Base-by-base conservation (phyloP, 2,329 filamentous ascomycete species). In the Alternaria dauci region DNA sequence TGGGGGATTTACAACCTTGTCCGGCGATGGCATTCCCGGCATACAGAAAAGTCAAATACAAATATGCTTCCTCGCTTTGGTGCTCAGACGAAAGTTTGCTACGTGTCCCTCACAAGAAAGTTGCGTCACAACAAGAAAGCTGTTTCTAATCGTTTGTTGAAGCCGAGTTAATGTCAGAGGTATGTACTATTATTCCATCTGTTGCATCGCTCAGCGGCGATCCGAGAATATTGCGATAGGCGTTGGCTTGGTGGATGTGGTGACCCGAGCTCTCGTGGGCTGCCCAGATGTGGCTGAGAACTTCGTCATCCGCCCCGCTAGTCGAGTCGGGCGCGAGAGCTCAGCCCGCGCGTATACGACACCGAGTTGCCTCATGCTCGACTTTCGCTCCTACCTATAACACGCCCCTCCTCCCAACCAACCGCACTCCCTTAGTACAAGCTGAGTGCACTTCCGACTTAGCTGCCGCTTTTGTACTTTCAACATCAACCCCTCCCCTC, bases 281-380 rank as follows among this genome's bases (percentile, higher is more conserved):
- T 30, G 32, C 32, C 32, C 32, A 36, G 32, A 3, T 51, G 66
- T 66, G 65, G 66, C 66, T 61, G 61, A 63, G 64, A 32, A 8
- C 16, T 58, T 65, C 68, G 68, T 70, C 68, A 70, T 68, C 50
- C 38, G 18, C 47, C 62, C 61, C 63, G 41, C 62, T 62, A 61
- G 52, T 30, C 28, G 9, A 30, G 28, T 30, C 28, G 28, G 28
- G 28, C 28, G 28, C 28, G 39, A 58, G 59, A 70, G 64, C 66
- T 71, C 63, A 60, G 62, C 68, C 58, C n/a, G 34, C 34, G 55
- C 62, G 60, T 65, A 69, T 65, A 69, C 66, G 66, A 68, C 69
- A 58, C 55, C 57, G 48, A 44, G 50, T 32, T 36, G 39, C 50
- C 36, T 28, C 28, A 11, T 30, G 28, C 28, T 54, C 11, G 11